Evolutionary conservation across 129 eudicot species (phyloP), one percentile per base, ranked within the genome.

Genomic region (Lonicera japonica): DNA sequence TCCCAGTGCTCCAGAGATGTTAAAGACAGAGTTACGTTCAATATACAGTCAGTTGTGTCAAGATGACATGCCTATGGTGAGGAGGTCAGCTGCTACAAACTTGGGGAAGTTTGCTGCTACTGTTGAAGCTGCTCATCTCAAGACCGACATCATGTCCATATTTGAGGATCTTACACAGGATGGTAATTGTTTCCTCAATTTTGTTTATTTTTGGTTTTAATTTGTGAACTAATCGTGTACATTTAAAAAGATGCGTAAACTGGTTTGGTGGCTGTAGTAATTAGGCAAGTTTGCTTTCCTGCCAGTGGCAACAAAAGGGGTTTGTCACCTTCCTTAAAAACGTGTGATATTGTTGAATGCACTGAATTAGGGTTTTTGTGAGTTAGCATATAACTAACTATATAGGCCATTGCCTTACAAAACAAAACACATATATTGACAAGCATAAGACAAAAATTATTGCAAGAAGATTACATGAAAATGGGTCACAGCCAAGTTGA

Each of bases 11-110:
- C 75, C 99, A 19, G 95, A 88, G 56, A 21, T 67, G 62, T 75
- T 88, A 68, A 94, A 88, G 82, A 70, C 95, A 11, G 99, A 94
- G 72, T 53, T 94, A 55, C 81, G 96, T 70, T 76, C 95, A 13
- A 80, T 88, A 23, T 94, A 85, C 68, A 79, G 86, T 65, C 99
- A 94, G 75, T 64, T 94, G 68, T 94, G 96, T 79, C 99, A 88
- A 75, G 99, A 94, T 75, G 99, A 94, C 69, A 88, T 88, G 96
- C 99, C 99, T 11, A 94, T 94, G 99, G 99, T 88, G 75, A 85
- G 99, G 78, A 94, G 99, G 74, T 88, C 99, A 48, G 96, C 96
- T 50, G 86, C 98, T 63, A 85, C 96, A 34, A 92, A 88, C 71
- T 81, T 92, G 80, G 98, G 98, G 50, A 92, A 92, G 77, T 92